These are phyloP conservation scores for Mediolabrus comicus DNA, from an alignment of 108 stramenopile genomes.

Conservation along the genomic window DNA sequence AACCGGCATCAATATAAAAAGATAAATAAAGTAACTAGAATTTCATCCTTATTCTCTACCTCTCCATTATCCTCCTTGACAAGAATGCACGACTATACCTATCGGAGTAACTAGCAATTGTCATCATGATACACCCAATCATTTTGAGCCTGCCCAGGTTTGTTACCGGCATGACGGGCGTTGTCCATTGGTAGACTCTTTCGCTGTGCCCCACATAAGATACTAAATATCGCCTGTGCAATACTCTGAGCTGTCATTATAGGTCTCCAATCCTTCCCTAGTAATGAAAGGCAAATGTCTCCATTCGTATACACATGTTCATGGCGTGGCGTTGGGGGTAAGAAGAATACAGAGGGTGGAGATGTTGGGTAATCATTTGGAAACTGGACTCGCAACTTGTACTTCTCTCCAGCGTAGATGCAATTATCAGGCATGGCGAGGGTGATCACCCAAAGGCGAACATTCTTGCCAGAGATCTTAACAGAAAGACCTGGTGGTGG, in stretches of 20 bases:
- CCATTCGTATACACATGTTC: slow-evolving; percentile 99
- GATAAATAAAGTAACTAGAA: too few species aligned
- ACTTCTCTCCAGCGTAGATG: slow-evolving; percentile 93
- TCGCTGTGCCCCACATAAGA: slow-evolving; percentile 86
- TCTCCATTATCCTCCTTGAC: too few species aligned
- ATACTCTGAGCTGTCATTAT: slow-evolving; percentile 94
- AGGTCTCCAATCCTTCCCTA: slow-evolving; percentile 96
- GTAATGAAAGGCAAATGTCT: slow-evolving; percentile 92
- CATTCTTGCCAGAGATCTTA: slow-evolving; percentile 80
- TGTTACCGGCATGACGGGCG: slow-evolving; percentile 79
- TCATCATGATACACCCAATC: slow-evolving; percentile 97
- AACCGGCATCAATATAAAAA: too few species aligned
- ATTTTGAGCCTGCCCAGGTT: slow-evolving; percentile 90
- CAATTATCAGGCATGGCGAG: slow-evolving; percentile 80
- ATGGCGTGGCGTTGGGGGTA: slow-evolving; percentile 71
- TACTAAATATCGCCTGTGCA: slow-evolving; percentile 88
- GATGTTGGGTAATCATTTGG: slow-evolving; percentile 88
- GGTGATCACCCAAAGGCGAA: slow-evolving; percentile 92
- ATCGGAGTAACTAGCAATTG: slow-evolving; percentile 63
- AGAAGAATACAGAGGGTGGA: slow-evolving; percentile 93
- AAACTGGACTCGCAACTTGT: slow-evolving; percentile 84
- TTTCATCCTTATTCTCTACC: too few species aligned
- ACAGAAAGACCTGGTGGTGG: slow-evolving; percentile 86
- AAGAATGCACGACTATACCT: too few species aligned
- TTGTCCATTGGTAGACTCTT: slow-evolving; percentile 94